Evolutionary conservation across 345 rosid species (phyloP).

Genomic region (Eucalyptus marginata): DNA sequence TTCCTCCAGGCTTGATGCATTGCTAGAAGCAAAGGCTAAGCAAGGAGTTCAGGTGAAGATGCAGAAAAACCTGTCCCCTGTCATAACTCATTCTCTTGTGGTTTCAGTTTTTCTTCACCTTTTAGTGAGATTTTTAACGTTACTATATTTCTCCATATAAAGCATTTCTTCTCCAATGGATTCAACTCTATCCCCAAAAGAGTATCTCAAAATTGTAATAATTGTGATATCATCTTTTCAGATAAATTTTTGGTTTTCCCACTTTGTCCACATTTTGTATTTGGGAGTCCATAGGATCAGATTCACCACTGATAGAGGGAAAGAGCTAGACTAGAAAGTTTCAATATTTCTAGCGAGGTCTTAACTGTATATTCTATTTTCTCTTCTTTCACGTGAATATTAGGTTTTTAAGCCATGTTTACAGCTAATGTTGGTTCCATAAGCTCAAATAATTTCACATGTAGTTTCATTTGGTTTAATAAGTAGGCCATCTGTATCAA

Average conservation of each 20-base stretch:
- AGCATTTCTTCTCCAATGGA: not conserved
- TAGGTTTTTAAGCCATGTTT: not conserved
- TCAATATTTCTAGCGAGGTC: not conserved
- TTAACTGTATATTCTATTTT: not conserved
- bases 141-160: not conserved
- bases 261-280: not conserved
- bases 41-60: slow-evolving; percentile 72
- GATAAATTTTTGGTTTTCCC: not conserved
- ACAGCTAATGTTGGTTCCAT: not conserved
- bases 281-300: not conserved
- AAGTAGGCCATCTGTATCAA: not conserved
- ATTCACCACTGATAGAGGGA: not conserved
- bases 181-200: not conserved
- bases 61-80: not conserved
- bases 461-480: not conserved
- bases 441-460: not conserved
- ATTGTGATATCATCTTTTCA: not conserved
- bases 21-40: slow-evolving; percentile 79
- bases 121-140: not conserved
- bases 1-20: slow-evolving; percentile 56
- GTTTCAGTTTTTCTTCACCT: not conserved
- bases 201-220: not conserved
- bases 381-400: not conserved
- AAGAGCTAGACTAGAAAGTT: not conserved
- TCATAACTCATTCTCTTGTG: not conserved